Percentiles rank a stretch among this genome's conserved stretches.
Evolutionary conservation across 495 filamentous ascomycete species (phyloP).

Genomic region (Xanthoparmelia taractica): DNA sequence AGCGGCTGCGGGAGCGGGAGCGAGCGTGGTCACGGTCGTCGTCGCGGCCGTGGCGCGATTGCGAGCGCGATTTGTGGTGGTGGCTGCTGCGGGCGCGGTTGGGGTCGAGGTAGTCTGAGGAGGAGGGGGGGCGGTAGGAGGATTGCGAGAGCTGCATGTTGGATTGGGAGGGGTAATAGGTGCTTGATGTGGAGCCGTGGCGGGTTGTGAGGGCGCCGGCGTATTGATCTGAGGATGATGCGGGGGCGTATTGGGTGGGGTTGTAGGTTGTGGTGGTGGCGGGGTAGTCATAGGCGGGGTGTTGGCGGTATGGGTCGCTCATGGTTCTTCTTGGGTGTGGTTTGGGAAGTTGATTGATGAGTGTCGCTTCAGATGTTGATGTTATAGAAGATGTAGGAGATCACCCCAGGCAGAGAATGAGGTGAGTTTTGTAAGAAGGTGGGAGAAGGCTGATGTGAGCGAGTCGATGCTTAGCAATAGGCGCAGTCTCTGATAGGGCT

Average conservation of each 20-base stretch:
- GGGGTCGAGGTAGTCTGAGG: slow-evolving; percentile 13
- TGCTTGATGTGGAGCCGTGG: slow-evolving; percentile 10
- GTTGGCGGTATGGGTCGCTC: slow-evolving; percentile 14
- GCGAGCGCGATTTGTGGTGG: background rate
- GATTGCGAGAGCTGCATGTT: slow-evolving; percentile 16
- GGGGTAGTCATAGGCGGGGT: slow-evolving; percentile 12
- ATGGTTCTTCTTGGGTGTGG: background rate
- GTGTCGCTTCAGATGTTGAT: background rate
- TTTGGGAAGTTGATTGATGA: background rate
- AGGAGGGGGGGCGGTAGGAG: slow-evolving; percentile 9
- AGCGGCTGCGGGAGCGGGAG: background rate
- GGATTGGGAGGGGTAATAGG: slow-evolving; percentile 20
- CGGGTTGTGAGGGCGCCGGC: slow-evolving; percentile 19
- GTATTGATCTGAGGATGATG: background rate
- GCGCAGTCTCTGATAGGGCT: slow-evolving; percentile 9
- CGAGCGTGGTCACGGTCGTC: background rate
- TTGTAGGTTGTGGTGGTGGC: slow-evolving; percentile 14
- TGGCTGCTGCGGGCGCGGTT: slow-evolving; percentile 6
- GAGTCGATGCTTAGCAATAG: background rate
- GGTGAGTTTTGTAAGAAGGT: background rate
- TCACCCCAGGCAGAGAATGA: background rate
- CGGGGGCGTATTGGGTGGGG: slow-evolving; percentile 14
- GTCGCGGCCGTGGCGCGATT: background rate
- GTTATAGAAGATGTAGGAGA: background rate
- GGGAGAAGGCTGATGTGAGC: background rate